A percentile compares a stretch with the other conserved stretches of the same genome.
These are phyloP conservation scores for Lecanicillium sp. DNA, from an alignment of 2,329 filamentous ascomycete species.

Conservation along the genomic window DNA sequence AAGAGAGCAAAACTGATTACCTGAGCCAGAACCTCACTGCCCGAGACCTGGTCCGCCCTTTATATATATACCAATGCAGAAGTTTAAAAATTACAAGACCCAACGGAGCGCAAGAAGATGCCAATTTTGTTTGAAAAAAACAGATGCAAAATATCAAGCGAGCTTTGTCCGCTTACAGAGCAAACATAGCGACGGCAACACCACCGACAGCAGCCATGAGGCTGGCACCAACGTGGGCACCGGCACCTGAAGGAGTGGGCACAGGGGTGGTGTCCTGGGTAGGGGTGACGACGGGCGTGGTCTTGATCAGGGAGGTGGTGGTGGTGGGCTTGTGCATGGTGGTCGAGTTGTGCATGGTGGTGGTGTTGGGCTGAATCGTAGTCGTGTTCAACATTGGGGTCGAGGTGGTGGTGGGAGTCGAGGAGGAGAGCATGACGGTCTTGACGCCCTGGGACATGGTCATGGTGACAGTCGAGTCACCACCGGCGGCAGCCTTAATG, in stretches of 20 bases:
- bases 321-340: constrained; percentile 11
- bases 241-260: constrained; percentile 14
- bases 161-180: constrained; percentile 30
- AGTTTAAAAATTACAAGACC: constrained; percentile 2
- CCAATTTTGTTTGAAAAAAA: not conserved
- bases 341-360: not conserved
- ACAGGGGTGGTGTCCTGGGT: constrained; percentile 15
- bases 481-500: constrained; percentile 28
- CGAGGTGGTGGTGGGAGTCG: constrained; percentile 3
- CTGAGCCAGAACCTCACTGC: not conserved
- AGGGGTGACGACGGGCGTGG: constrained; percentile 15
- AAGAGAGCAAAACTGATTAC: not conserved
- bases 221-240: constrained; percentile 25
- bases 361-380: not conserved
- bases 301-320: constrained; percentile 17
- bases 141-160: constrained; percentile 9
- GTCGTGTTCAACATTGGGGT: too few species aligned
- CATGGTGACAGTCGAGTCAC: constrained; percentile 20
- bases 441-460: constrained; percentile 21
- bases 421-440: constrained; percentile 20
- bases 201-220: constrained; percentile 30
- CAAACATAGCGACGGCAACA: constrained; percentile 31
- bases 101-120: not conserved
- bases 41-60: not conserved
- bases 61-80: constrained; percentile 5